Percentiles rank a stretch among this genome's conserved stretches.
Conservation (phyloP, 2,329 filamentous ascomycete species). For the Penicillium capsulatum region DNA sequence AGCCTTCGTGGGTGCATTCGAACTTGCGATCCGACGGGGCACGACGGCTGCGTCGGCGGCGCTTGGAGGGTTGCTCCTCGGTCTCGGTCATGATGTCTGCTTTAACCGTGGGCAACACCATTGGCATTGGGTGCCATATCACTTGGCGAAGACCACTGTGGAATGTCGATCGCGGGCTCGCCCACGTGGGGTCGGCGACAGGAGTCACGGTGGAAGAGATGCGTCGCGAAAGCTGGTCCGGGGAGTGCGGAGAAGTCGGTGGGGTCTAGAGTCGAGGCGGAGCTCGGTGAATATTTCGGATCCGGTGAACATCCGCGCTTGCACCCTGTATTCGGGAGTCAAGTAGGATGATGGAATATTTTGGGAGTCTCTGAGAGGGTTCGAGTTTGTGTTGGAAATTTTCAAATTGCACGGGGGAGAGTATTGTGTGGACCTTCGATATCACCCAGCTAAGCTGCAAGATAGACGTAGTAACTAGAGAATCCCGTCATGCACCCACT, state of each 20-base stretch:
- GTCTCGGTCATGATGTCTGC: slow-evolving; percentile 14
- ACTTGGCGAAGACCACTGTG: neutral
- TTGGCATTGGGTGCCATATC: slow-evolving; percentile 19
- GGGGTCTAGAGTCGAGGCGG: slow-evolving; percentile 5
- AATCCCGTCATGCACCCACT: too few species aligned
- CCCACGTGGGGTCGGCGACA: neutral
- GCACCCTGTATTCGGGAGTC: neutral
- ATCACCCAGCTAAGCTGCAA: too few species aligned
- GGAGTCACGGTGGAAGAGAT: neutral
- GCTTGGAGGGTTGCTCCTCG: slow-evolving; percentile 32
- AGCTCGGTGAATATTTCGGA: slow-evolving; percentile 3
- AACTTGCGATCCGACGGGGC: slow-evolving; percentile 54
- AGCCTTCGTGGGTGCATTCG: slow-evolving; percentile 78
- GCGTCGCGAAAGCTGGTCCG: slow-evolving; percentile 1
- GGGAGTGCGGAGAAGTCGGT: slow-evolving; percentile 11
- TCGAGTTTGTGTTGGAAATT: too few species aligned
- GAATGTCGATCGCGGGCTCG: neutral
- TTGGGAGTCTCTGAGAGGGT: too few species aligned
- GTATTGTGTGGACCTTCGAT: too few species aligned
- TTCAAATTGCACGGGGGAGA: too few species aligned
- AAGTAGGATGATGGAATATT: too few species aligned
- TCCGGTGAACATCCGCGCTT: neutral
- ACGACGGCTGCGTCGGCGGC: slow-evolving; percentile 45
- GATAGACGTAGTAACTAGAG: too few species aligned
- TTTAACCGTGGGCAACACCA: slow-evolving; percentile 12